These are phyloP conservation scores for Aspergillus sojae DNA, from an alignment of 2,329 filamentous ascomycete genomes.

Conservation along the genomic window DNA sequence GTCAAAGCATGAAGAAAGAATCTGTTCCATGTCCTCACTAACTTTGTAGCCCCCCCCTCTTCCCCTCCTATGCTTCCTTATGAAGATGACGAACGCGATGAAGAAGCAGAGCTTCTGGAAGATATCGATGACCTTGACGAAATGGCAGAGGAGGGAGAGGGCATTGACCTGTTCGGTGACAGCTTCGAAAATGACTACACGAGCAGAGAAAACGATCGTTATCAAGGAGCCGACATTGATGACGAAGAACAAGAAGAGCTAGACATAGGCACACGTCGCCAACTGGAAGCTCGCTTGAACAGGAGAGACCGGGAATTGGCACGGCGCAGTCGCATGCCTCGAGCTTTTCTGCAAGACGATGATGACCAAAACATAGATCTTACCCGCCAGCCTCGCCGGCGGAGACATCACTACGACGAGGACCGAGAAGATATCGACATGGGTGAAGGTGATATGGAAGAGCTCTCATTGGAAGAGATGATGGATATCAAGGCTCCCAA, in stretches of 20 bases:
- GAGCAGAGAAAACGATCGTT: constrained; percentile 50
- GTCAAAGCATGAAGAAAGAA: constrained; percentile 32
- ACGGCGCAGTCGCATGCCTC: constrained; percentile 62
- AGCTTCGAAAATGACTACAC: constrained; percentile 67
- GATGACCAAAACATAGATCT: constrained; percentile 84
- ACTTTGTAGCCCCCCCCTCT: constrained; percentile 52
- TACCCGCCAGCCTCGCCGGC: constrained; percentile 79
- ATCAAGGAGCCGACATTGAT: constrained; percentile 64
- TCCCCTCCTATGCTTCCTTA: constrained; percentile 62
- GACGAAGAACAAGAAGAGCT: constrained; percentile 66
- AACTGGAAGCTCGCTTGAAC: constrained; percentile 64
- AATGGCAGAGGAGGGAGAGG: constrained; percentile 69
- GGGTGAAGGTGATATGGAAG: constrained; percentile 91
- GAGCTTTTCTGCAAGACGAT: constrained; percentile 69
- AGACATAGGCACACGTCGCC: constrained; percentile 59
- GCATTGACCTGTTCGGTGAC: constrained; percentile 70
- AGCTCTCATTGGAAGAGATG: constrained; percentile 87
- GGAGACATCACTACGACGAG: constrained; percentile 90
- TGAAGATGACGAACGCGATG: constrained; percentile 50
- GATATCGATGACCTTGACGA: constrained; percentile 71
- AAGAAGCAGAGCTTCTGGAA: constrained; percentile 61
- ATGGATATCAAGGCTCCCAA: constrained; percentile 92
- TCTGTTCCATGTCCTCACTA: constrained; percentile 12
- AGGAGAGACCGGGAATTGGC: constrained; percentile 63
- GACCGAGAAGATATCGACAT: constrained; percentile 86